Conservation (phyloP, 2,329 filamentous ascomycete species). For the Monilinia fructicola region DNA sequence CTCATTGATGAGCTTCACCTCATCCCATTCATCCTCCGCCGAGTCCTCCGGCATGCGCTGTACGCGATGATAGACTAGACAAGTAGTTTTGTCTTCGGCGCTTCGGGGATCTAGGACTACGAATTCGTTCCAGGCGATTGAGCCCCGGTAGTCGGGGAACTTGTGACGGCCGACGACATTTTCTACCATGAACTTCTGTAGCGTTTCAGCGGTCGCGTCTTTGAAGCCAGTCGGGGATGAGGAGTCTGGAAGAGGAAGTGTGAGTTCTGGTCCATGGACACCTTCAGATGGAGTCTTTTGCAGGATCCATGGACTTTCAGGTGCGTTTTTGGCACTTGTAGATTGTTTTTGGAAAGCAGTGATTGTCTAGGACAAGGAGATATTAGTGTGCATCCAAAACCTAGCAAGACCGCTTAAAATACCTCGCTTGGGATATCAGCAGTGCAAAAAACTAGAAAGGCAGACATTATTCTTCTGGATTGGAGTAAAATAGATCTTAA, state of each 20-base stretch:
- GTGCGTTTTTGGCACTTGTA: neutral
- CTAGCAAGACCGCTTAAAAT: neutral
- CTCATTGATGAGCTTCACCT: slow-evolving; percentile 1
- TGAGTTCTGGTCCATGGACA: slow-evolving; percentile 4
- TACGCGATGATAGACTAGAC: slow-evolving; percentile 6
- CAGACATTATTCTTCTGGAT: slow-evolving; percentile 1
- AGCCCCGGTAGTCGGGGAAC: neutral
- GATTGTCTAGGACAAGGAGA: neutral
- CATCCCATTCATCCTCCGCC: neutral
- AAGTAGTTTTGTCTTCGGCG: slow-evolving; percentile 7
- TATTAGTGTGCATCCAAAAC: neutral
- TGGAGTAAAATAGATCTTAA: neutral
- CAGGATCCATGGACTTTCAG: neutral
- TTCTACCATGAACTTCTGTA: neutral
- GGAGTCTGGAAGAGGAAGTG: neutral
- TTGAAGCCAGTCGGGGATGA: neutral
- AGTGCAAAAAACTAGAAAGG: slow-evolving; percentile 11
- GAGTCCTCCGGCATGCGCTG: neutral
- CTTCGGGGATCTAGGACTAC: slow-evolving; percentile 8
- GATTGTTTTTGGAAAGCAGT: slow-evolving; percentile 5
- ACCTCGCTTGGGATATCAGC: slow-evolving; percentile 1
- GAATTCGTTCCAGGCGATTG: neutral
- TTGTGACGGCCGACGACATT: neutral
- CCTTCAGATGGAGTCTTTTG: slow-evolving; percentile 11
- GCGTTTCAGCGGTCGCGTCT: neutral